Evolutionary conservation across 495 filamentous ascomycete species (phyloP), one percentile per base, ranked within the genome.

Genomic region (Daldinia loculata): DNA sequence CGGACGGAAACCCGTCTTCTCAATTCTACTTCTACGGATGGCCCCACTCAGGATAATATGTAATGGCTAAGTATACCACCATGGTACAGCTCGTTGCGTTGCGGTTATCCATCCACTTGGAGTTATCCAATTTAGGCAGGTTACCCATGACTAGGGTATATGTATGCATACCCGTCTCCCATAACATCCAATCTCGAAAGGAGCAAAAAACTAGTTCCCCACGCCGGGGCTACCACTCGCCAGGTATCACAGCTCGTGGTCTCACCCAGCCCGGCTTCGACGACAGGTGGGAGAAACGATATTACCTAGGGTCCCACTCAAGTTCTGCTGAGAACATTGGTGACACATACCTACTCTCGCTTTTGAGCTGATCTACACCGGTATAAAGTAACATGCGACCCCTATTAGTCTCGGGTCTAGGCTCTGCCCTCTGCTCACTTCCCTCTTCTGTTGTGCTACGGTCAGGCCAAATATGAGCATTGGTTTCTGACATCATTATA

Each of bases 101-200:
- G 61, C 45, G 27, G 60, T 48, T 71, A 56, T 70, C 66, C 57
- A 19, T 62, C 64, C 32, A 62, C 50, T 61, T 61, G 62, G 60
- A 17, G 58, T 56, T 39, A 51, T 43, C 63, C 38, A 68, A 71
- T 75, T 75, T 74, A 74, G 74, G 74, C 74, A 74, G 58, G 56
- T 64, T 51, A 52, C 38, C 70, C 27, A 67, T 57, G 59, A 36
- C 69, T 59, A 61, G 58, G 61, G 36, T 67, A 24, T 71, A 29
- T 59, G 48, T 45, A 63, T 45, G 39, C 39, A 22, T 56, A 34
- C 9, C 29, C 6, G 9, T 22, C 30, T 14, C 45, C 30, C 48
- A 61, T 56, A 24, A 17, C 17, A 61, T 26, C 39, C 50, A 71
- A 59, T 71, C 48, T 67, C 59, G 55, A 67, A 58, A 26, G 38